Conservation (phyloP, 1,284 basidiomycete genomes). For the Boletus semigastroideus region DNA sequence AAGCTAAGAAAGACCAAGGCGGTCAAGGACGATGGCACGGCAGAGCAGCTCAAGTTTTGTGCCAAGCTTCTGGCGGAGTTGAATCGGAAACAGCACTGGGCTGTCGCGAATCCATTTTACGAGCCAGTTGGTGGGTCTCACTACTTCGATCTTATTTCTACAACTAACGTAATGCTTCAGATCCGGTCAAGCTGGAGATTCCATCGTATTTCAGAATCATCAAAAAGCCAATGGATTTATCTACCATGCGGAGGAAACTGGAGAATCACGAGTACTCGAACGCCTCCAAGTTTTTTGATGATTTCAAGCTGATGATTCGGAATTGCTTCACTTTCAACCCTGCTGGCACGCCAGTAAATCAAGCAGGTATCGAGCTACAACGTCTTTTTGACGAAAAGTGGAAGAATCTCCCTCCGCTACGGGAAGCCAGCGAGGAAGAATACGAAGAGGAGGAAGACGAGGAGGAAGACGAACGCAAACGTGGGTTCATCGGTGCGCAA, state of each 20-base stretch:
- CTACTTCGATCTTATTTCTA: background rate
- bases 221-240: constrained; percentile 93
- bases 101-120: constrained; percentile 84
- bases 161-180: constrained; percentile 36
- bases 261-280: constrained; percentile 74
- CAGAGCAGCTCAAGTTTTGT: constrained; percentile 87
- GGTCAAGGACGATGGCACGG: constrained; percentile 66
- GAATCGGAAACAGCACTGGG: constrained; percentile 76
- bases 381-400: constrained; percentile 91
- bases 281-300: constrained; percentile 80
- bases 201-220: constrained; percentile 87
- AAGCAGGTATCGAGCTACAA: constrained; percentile 79
- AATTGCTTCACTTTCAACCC: constrained; percentile 97
- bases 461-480: constrained; percentile 53
- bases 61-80: constrained; percentile 76
- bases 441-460: constrained; percentile 53
- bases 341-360: constrained; percentile 81
- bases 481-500: constrained; percentile 40
- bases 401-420: constrained; percentile 72
- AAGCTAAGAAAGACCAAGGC: constrained; percentile 63
- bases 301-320: constrained; percentile 91
- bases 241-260: constrained; percentile 85
- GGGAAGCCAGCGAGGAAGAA: constrained; percentile 50
- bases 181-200: constrained; percentile 77
- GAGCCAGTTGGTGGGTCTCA: constrained; percentile 81